Base-by-base conservation (phyloP, 371 early-diverging fungal genomes). In the Haplosporangium sp. region DNA sequence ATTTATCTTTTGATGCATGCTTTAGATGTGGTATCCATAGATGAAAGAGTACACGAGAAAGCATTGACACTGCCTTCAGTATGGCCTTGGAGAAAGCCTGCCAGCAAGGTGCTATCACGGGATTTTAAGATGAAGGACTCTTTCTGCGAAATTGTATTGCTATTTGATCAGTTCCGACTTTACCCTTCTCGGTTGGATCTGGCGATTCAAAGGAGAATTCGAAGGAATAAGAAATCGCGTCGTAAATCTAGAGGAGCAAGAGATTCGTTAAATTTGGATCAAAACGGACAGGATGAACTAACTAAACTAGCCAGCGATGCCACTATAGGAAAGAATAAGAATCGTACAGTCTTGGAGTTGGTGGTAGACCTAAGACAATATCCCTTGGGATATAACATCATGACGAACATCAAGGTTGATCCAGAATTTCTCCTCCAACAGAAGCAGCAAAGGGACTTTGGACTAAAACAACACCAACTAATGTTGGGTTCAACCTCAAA, bases 311-410 rank as follows among this genome's bases (percentile, higher is more conserved):
- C 40, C 45, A 19, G 44, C 50, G 60, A 59, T 27, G 59, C n/a
- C 2, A 34, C 47, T 7, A 52, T 47, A 1, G 60, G 66, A 27
- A 65, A 48, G 15, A 42, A 65, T 48, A 79, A 66, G 53, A 71
- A 48, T 17, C 72, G 76, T 13, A 76, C 83, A 1, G 65, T 84
- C 8, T 44, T 86, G 45, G 72, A 84, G 27, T 39, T 82, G 34
- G 62, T 85, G 4, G 76, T 84, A 1, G 87, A 87, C 67, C 67
- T 87, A 34, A 85, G 84, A 63, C 76, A 82, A 15, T 87, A 81
- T 60, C 79, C 79, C 7, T 62, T 74, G 37, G 87, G 87, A 7
- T 87, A 87, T 60, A 82, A 84, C 47, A 74, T 84, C 44, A 74
- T 71, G 44, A 81, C 82, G 39, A 75, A 65, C 50, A 81, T 81